Evolutionary conservation across 116 monocot species (phyloP), one percentile per base, ranked within the genome.

Genomic region (Cymodocea nodosa): DNA sequence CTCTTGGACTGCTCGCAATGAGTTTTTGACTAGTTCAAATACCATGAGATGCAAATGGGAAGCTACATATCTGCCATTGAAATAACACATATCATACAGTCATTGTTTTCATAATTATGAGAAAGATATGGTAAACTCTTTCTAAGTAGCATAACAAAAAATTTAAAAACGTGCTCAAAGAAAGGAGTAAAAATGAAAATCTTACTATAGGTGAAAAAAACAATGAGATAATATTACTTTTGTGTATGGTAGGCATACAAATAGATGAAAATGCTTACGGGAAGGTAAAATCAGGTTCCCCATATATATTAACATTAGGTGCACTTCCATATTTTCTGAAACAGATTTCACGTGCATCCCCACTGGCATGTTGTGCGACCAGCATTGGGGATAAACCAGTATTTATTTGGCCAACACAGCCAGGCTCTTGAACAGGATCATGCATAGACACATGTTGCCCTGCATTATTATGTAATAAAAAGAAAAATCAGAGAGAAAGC

Each of bases 11-110:
- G 99, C 99, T 71, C 99, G 89, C 16, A 99, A 54, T 2, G 99
- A 99, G 75, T 99, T 99, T 70, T 99, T 99, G 6, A 99, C 99
- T 68, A 99, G 70, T 64, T 99, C 99, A 62, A 99, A 92, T 35
- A 99, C 77, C 99, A 99, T 99, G 44, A 89, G 83, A 76, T 99
- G 99, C 72, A 99, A 78, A 75, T 99, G 99, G 52, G 92, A 79
- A 39, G 92, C 76, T 30, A 99, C 99, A 79, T 99, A 99, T 62
- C 99, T 99, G 76, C 51, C 23, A 51, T 14, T 18, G 51, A 50
- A 50, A 60, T 2, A 37, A 37, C 19, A 50, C 23, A 0, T 50
- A 49, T n/a, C 18, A 64, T 62, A 52, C n/a, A 20, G 15, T 56
- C 17, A 68, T 52, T 52, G 37, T 37, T 37, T 37, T 4, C 37